Conservation (phyloP, 2,329 filamentous ascomycete genomes). For the Colletotrichum karsti region DNA sequence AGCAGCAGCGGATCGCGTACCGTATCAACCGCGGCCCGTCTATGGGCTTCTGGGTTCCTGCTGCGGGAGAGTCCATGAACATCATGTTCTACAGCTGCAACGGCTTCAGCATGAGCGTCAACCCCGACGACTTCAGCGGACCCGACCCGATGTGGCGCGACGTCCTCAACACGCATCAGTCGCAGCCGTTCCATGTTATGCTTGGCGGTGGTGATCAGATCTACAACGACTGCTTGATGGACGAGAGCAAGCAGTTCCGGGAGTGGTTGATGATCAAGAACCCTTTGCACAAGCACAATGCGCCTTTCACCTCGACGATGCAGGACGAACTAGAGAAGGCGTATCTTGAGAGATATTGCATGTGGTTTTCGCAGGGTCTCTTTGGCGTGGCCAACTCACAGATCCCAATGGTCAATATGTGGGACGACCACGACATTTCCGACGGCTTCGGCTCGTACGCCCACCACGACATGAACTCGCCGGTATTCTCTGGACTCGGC, state of each 20-base stretch:
- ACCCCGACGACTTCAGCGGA: conserved; percentile 83
- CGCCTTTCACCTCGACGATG: conserved; percentile 82
- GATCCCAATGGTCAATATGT: conserved; percentile 98
- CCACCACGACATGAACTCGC: conserved; percentile 88
- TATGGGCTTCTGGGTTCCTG: conserved; percentile 94
- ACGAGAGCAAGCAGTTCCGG: conserved; percentile 78
- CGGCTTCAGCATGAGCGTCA: conserved; percentile 85
- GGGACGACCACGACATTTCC: conserved; percentile 93
- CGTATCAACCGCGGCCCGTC: conserved; percentile 92
- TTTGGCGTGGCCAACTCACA: conserved; percentile 93
- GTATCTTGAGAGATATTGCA: conserved; percentile 87
- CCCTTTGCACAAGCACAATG: conserved; percentile 79
- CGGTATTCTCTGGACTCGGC: conserved; percentile 89
- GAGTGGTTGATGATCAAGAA: conserved; percentile 88
- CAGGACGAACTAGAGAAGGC: conserved; percentile 89
- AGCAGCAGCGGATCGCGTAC: conserved; percentile 89
- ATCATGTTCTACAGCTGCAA: conserved; percentile 99
- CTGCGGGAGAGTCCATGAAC: conserved; percentile 87
- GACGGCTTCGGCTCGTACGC: conserved; percentile 95
- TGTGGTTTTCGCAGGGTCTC: conserved; percentile 96
- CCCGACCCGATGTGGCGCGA: conserved; percentile 98
- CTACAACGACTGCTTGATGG: conserved; percentile 88
- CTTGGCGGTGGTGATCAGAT: conserved; percentile 96
- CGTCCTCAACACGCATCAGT: conserved; percentile 91
- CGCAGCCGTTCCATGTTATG: conserved; percentile 96